phyloP scores from a whole-genome alignment of 2,329 filamentous ascomycete species.

The Aspergillus nomiae region DNA sequence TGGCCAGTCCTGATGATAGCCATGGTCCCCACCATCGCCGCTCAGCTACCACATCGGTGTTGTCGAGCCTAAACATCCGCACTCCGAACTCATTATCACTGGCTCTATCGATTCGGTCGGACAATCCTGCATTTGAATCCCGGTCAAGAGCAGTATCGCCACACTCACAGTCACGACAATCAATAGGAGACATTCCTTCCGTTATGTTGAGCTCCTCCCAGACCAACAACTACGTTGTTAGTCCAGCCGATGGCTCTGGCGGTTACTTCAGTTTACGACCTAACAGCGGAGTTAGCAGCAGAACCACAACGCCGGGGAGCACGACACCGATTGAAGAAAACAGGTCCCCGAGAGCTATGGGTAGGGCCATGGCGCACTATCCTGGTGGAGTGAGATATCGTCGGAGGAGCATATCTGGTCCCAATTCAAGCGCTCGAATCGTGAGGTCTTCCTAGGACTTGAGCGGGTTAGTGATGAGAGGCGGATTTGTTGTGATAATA shows the following conservation, averaged over 20 bases:
- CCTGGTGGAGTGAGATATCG: constrained; percentile 26
- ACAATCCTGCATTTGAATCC: constrained; percentile 6
- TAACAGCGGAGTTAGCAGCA: constrained; percentile 20
- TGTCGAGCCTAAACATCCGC: constrained; percentile 19
- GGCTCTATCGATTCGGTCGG: constrained; percentile 22
- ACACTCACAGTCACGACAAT: constrained; percentile 16
- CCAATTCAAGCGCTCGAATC: constrained; percentile 15
- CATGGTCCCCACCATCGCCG: constrained; percentile 32
- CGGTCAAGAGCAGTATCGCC: constrained; percentile 21
- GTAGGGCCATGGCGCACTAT: constrained; percentile 29
- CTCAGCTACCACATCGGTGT: constrained; percentile 36
- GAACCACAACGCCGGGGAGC: constrained; percentile 21
- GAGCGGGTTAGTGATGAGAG: neutral
- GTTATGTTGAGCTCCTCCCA: constrained; percentile 10
- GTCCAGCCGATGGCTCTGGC: constrained; percentile 13
- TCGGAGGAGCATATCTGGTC: constrained; percentile 28
- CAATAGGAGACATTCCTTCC: constrained; percentile 10
- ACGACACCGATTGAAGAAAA: constrained; percentile 24
- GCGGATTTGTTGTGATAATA: too few relatives aligned
- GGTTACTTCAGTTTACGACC: constrained; percentile 27
- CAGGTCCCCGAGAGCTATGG: constrained; percentile 13
- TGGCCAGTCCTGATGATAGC: neutral
- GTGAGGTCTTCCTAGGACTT: neutral
- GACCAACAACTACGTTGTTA: constrained; percentile 13
- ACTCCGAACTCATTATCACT: constrained; percentile 18